Percentiles rank a stretch among this genome's conserved stretches.
These are phyloP conservation scores for Henckelia pumila DNA, from an alignment of 257 asterid genomes.

Conservation along the genomic window DNA sequence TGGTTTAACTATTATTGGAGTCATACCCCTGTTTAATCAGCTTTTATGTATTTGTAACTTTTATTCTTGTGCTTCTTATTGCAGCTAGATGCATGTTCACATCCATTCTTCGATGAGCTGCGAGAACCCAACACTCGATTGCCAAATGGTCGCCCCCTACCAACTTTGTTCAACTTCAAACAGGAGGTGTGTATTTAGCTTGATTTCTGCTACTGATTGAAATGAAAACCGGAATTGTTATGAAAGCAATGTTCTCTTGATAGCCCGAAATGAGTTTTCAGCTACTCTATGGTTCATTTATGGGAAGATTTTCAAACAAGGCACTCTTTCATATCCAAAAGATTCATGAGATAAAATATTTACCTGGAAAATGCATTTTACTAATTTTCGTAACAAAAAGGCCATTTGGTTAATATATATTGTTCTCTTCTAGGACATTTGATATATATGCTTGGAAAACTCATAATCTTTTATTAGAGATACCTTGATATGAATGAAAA, in stretches of 20 bases:
- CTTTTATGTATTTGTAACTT: background rate
- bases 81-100: conserved; percentile 80
- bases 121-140: conserved; percentile 87
- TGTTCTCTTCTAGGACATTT: too few relatives aligned
- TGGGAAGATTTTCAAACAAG: background rate
- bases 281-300: background rate
- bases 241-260: background rate
- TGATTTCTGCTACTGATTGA: conserved; percentile 1
- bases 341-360: background rate
- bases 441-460: background rate
- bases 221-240: background rate
- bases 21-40: background rate
- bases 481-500: background rate
- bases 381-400: too few relatives aligned
- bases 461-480: too few relatives aligned
- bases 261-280: too few relatives aligned
- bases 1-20: conserved; percentile 7
- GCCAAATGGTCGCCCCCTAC: conserved; percentile 86
- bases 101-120: conserved; percentile 91
- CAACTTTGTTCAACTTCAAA: conserved; percentile 84
- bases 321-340: too few relatives aligned
- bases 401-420: background rate
- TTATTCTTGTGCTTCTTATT: conserved; percentile 30
- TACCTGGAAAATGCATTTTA: background rate
- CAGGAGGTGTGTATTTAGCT: conserved; percentile 63